Evolutionary conservation across 2,329 filamentous ascomycete genomes (phyloP), one percentile per base, ranked within the genome.

Genomic region (Hirsutella minnesotensis): DNA sequence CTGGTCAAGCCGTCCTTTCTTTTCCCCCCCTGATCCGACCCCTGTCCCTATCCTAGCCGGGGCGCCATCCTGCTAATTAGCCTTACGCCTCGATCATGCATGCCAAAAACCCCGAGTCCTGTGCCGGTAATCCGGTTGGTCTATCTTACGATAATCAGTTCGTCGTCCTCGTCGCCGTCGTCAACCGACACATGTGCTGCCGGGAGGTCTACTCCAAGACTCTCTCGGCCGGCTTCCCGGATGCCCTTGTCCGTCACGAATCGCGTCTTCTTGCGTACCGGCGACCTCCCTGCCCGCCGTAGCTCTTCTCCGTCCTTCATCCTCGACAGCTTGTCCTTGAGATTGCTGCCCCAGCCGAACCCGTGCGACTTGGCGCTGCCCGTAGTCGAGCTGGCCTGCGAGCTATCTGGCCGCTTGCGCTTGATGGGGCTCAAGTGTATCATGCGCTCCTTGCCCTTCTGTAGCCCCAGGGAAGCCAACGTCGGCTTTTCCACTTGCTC

Each of bases 191-290:
- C 54, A 53, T 56, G 59, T 42, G 61, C 51, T 39, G 55, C 55
- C 31, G 48, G 42, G 45, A 66, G 59, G 41, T 75, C 73, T n/a
- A 61, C 66, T 9, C 80, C 79, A 2, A 88, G 57, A 54, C 83
- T 87, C 55, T 88, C 84, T 46, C 83, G 69, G 1, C 84, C 84
- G 4, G 84, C 83, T 60, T 86, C 83, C 43, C 79, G 75, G 47
- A 89, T 88, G 0, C 84, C 84, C 57, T 81, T 85, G 35, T 79
- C 78, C 21, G 84, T 86, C 34, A 88, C 73, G 55, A 89, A 88
- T n/a, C 83, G 70, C 41, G 83, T 88, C 69, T 86, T 86, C 63
- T 86, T 82, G 50, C 75, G 69, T 27, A 77, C 70, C 0, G 75
- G 76, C 55, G 57, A 55, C 27, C 55, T 53, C 22, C 51, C 52